Conservation (phyloP, 768 basidiomycete species). For the Termitomyces sp. region DNA sequence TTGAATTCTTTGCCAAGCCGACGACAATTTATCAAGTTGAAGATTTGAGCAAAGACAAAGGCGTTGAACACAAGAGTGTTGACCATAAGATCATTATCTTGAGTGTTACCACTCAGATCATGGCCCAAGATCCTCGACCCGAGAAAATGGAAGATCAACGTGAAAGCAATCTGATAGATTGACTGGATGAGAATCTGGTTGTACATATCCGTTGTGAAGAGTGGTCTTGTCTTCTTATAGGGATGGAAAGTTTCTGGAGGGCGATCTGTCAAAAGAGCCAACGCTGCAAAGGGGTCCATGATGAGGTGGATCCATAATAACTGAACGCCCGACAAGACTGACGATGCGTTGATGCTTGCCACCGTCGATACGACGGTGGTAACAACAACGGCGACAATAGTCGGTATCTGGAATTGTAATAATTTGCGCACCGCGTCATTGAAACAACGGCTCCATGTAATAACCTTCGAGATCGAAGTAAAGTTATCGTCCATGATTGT, state of each 20-base stretch:
- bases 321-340: slow-evolving; percentile 94
- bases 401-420: slow-evolving; percentile 91
- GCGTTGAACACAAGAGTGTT: slow-evolving; percentile 92
- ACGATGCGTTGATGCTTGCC: slow-evolving; percentile 66
- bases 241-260: slow-evolving; percentile 29
- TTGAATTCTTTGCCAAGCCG: slow-evolving; percentile 83
- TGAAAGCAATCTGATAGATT: slow-evolving; percentile 75
- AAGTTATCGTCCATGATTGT: slow-evolving; percentile 99
- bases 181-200: slow-evolving; percentile 94
- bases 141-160: slow-evolving; percentile 85
- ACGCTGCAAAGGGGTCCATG: slow-evolving; percentile 98
- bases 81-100: slow-evolving; percentile 35
- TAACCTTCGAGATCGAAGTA: slow-evolving; percentile 91
- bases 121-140: slow-evolving; percentile 72
- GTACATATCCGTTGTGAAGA: slow-evolving; percentile 93
- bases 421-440: slow-evolving; percentile 98
- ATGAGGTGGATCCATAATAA: slow-evolving; percentile 98
- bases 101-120: slow-evolving; percentile 26
- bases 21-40: slow-evolving; percentile 85
- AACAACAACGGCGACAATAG: slow-evolving; percentile 92
- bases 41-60: no score
- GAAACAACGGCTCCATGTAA: slow-evolving; percentile 99
- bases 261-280: slow-evolving; percentile 90
- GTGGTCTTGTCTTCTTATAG: slow-evolving; percentile 75
- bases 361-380: slow-evolving; percentile 92